Conservation (phyloP, 2,329 filamentous ascomycete genomes). For the Emergomyces pasteurianus region DNA sequence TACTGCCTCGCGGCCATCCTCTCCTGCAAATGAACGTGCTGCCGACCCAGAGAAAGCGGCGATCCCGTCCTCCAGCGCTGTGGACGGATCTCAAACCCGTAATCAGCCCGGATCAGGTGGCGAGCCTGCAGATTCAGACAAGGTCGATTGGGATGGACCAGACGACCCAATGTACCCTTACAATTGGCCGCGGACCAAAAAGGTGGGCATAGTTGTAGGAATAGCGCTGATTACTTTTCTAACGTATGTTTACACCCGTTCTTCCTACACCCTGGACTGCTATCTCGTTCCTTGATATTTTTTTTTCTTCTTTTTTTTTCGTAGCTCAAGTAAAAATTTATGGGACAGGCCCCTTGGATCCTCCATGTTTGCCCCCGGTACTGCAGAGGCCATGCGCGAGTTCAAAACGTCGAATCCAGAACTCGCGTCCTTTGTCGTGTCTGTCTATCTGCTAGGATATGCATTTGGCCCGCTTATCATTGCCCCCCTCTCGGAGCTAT, state of each 20-base stretch:
- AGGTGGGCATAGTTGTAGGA: slow-evolving; percentile 35
- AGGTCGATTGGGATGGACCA: slow-evolving; percentile 49
- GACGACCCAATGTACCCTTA: slow-evolving; percentile 47
- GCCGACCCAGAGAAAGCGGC: not conserved
- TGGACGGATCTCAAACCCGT: not conserved
- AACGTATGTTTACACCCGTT: slow-evolving; percentile 13
- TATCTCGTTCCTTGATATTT: not conserved
- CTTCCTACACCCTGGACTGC: not conserved
- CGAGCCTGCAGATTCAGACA: slow-evolving; percentile 32
- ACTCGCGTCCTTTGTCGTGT: slow-evolving; percentile 43
- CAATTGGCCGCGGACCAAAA: slow-evolving; percentile 44
- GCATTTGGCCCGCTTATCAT: slow-evolving; percentile 52
- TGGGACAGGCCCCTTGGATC: slow-evolving; percentile 23
- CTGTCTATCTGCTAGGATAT: slow-evolving; percentile 51
- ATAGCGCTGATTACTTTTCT: slow-evolving; percentile 41
- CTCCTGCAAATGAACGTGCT: not conserved
- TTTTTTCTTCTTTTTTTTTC: not conserved
- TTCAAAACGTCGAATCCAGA: slow-evolving; percentile 34
- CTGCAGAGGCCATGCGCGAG: slow-evolving; percentile 31
- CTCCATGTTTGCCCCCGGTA: slow-evolving; percentile 35
- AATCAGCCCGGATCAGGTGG: not conserved
- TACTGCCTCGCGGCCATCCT: not conserved
- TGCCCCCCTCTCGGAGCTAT: slow-evolving; percentile 53
- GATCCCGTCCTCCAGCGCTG: not conserved
- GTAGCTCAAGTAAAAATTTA: not conserved